Evolutionary conservation across 306 rosid genomes (phyloP).

Genomic region (Myrica gale): DNA sequence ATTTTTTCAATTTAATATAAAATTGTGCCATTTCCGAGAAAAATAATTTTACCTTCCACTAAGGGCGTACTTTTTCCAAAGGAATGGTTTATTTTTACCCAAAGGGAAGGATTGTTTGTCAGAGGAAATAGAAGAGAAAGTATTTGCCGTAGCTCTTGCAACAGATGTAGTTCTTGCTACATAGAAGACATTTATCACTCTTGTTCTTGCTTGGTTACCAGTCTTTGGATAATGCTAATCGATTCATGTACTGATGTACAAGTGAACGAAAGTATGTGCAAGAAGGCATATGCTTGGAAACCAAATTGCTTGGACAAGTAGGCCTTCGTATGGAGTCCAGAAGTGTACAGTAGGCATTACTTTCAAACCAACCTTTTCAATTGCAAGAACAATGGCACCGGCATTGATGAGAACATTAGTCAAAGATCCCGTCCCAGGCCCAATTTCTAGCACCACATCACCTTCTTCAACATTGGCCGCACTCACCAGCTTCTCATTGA

Average conservation of each 20-base stretch:
- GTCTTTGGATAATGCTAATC: background rate
- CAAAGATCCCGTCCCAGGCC: slow-evolving; percentile 95
- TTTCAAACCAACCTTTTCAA: slow-evolving; percentile 63
- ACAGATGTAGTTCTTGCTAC: background rate
- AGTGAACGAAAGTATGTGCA: slow-evolving; percentile 6
- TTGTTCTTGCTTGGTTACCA: too few species aligned
- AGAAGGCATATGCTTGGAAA: background rate
- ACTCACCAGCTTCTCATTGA: slow-evolving; percentile 66
- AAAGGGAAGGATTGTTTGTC: background rate
- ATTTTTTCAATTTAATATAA: background rate
- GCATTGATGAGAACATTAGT: slow-evolving; percentile 63
- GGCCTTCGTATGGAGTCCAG: background rate
- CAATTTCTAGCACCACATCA: slow-evolving; percentile 78
- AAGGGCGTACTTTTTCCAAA: background rate
- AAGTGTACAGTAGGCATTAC: background rate
- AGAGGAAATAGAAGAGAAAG: too few species aligned
- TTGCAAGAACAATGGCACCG: slow-evolving; percentile 74
- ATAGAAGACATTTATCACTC: background rate
- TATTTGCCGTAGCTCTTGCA: background rate
- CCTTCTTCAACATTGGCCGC: slow-evolving; percentile 65
- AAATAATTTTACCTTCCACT: background rate
- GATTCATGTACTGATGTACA: background rate
- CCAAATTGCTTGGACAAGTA: background rate
- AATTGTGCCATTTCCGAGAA: background rate
- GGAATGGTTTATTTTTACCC: background rate